A percentile compares a stretch with the other conserved stretches of the same genome.
Evolutionary conservation across 2,329 filamentous ascomycete genomes (phyloP).

Genomic region (Aspergillus caelatus): DNA sequence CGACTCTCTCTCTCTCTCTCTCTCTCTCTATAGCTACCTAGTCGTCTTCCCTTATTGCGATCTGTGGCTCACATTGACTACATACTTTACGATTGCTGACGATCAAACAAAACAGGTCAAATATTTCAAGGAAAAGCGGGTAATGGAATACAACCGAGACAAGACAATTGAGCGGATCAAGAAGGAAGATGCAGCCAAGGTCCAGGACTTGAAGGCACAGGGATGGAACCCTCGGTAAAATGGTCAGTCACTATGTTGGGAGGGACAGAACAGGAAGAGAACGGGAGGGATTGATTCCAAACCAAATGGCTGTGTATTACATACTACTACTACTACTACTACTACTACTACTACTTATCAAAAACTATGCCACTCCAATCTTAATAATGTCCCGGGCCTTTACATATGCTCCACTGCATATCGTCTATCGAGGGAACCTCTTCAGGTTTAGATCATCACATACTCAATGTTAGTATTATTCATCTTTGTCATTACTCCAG

Average conservation of each 20-base stretch:
- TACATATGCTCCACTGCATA: neutral
- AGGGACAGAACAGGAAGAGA: neutral
- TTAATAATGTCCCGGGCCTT: conserved; percentile 10
- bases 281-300: conserved; percentile 7
- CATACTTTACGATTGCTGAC: neutral
- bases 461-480: neutral
- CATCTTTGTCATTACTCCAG: conserved; percentile 9
- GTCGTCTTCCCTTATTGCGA: neutral
- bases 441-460: neutral
- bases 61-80: neutral
- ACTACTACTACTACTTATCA: conserved; percentile 14
- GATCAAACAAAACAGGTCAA: conserved; percentile 65
- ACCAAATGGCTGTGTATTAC: conserved; percentile 17
- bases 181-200: conserved; percentile 69
- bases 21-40: neutral
- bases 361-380: conserved; percentile 14
- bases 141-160: conserved; percentile 87
- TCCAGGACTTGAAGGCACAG: conserved; percentile 51
- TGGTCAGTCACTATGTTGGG: neutral
- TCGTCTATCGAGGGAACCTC: neutral
- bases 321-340: conserved; percentile 14
- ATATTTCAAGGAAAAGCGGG: conserved; percentile 96
- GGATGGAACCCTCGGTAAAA: conserved; percentile 38
- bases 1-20: too few relatives aligned
- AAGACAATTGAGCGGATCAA: conserved; percentile 75